These are phyloP conservation scores for Fusarium graminum DNA, from an alignment of 2,329 filamentous ascomycete genomes.

Conservation along the genomic window DNA sequence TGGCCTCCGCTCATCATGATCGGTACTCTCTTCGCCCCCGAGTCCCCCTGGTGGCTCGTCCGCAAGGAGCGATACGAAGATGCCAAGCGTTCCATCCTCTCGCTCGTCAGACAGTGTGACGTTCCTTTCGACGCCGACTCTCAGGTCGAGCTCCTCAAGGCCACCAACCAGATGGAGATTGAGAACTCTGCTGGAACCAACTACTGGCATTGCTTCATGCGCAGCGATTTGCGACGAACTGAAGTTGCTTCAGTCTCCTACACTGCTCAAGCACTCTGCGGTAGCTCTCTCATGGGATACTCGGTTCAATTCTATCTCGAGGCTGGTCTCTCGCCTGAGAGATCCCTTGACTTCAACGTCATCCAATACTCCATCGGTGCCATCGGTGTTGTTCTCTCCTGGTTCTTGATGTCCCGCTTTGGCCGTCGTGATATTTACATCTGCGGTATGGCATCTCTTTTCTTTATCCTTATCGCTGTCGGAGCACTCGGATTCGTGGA, in stretches of 20 bases:
- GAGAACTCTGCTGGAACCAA: conserved; percentile 31
- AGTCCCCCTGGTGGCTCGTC: conserved; percentile 65
- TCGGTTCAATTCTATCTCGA: conserved; percentile 23
- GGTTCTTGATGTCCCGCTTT: conserved; percentile 27
- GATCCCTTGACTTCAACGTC: conserved; percentile 22
- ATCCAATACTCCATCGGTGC: conserved; percentile 26
- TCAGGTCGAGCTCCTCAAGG: conserved; percentile 63
- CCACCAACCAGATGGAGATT: conserved; percentile 26
- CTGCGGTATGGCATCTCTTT: conserved; percentile 6
- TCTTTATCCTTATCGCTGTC: conserved; percentile 15
- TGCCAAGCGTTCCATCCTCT: conserved; percentile 52
- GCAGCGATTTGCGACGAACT: conserved; percentile 23
- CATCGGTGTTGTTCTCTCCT: conserved; percentile 13
- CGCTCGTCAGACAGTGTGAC: conserved; percentile 12
- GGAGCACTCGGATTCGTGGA: conserved; percentile 58
- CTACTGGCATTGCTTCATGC: conserved; percentile 34
- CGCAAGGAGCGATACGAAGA: conserved; percentile 56
- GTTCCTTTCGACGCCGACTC: conserved; percentile 43
- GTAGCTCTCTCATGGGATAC: conserved; percentile 26
- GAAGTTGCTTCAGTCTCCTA: conserved; percentile 21
- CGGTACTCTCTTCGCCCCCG: conserved; percentile 61
- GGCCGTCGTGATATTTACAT: conserved; percentile 23
- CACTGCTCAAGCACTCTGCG: conserved; percentile 20
- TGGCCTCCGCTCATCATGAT: conserved; percentile 60
- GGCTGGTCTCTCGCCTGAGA: conserved; percentile 14